A percentile compares a stretch with the other conserved stretches of the same genome.
Conservation (phyloP, 139 green algal species). For the Auxenochlorella protothecoides region DNA sequence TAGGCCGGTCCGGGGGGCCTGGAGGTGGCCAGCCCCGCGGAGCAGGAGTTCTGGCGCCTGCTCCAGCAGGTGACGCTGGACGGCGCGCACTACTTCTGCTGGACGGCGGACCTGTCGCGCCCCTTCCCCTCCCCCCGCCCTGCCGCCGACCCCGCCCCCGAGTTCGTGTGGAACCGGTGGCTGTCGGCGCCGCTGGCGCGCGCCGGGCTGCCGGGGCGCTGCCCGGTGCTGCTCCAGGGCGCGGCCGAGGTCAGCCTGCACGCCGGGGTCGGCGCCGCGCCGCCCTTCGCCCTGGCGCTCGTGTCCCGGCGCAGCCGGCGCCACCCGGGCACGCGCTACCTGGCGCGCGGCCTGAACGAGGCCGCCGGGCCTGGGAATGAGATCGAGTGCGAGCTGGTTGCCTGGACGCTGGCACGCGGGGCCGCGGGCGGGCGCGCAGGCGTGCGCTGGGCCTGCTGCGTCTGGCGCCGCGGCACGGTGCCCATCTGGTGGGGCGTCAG, state of each 20-base stretch:
- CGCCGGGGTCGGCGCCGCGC: constrained; percentile 47
- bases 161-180: constrained; percentile 88
- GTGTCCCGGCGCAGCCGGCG: constrained; percentile 66
- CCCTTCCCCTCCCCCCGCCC: constrained; percentile 66
- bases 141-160: constrained; percentile 31
- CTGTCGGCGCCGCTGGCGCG: constrained; percentile 49
- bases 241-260: constrained; percentile 61
- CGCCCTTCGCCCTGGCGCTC: constrained; percentile 50
- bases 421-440: not conserved
- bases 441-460: constrained; percentile 56
- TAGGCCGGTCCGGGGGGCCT: not conserved
- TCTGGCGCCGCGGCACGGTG: constrained; percentile 80
- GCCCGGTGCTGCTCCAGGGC: constrained; percentile 83
- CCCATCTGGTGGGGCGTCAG: constrained; percentile 57
- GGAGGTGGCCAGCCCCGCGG: constrained; percentile 5
- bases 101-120: constrained; percentile 84
- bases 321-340: constrained; percentile 87
- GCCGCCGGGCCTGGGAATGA: constrained; percentile 85
- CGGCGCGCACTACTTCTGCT: constrained; percentile 89
- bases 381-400: constrained; percentile 91
- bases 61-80: constrained; percentile 46
- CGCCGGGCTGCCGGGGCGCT: constrained; percentile 55
- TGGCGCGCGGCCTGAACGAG: constrained; percentile 86
- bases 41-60: constrained; percentile 31
- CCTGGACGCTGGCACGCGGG: constrained; percentile 36